phyloP scores from a whole-genome alignment of 225 moss, liverwort and hornwort species.

The Sphagnum tenellum region DNA sequence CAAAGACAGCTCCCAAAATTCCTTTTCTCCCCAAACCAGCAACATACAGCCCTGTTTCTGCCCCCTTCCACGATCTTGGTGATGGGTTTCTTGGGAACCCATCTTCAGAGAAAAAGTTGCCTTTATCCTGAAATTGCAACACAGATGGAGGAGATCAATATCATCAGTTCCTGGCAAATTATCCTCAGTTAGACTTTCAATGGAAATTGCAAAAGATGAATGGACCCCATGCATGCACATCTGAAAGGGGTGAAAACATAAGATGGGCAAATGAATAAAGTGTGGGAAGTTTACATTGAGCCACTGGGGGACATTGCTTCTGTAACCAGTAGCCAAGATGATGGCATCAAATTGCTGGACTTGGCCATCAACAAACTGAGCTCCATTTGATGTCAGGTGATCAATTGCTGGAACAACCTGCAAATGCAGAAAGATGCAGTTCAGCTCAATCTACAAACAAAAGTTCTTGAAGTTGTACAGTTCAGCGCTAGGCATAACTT shows the following conservation, averaged over 20 bases:
- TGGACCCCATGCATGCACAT: background rate
- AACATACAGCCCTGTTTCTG: constrained; percentile 47
- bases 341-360: constrained; percentile 45
- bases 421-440: background rate
- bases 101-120: constrained; percentile 27
- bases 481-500: no score
- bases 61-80: constrained; percentile 56
- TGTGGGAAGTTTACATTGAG: constrained; percentile 46
- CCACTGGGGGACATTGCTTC: constrained; percentile 89
- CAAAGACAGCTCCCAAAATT: constrained; percentile 72
- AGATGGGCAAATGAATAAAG: no score
- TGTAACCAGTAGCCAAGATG: constrained; percentile 76
- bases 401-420: constrained; percentile 60
- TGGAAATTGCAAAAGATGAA: background rate
- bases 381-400: constrained; percentile 41
- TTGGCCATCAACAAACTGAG: constrained; percentile 44
- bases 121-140: constrained; percentile 14
- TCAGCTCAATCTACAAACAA: no score
- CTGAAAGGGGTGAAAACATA: no score
- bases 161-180: no score
- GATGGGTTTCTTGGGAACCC: constrained; percentile 38
- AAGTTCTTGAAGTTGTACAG: no score
- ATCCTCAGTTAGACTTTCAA: no score
- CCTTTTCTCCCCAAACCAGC: constrained; percentile 71
- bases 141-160: no score